A percentile compares a stretch with the other conserved stretches of the same genome.
phyloP scores from a whole-genome alignment of 108 stramenopile genomes.

The Conticribra weissflogii region DNA sequence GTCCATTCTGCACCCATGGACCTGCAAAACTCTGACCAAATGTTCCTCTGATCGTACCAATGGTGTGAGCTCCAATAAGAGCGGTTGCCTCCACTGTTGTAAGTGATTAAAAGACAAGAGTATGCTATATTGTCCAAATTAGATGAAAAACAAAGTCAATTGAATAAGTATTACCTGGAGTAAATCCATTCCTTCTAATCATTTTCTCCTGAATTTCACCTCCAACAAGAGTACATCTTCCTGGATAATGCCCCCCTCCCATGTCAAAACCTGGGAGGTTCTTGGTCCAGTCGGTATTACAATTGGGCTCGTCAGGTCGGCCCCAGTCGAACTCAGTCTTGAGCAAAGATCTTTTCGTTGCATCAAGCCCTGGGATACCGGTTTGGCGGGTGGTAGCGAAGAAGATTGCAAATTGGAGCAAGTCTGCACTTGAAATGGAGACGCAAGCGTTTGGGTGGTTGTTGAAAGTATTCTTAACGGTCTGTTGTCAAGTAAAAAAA shows the following conservation, averaged over 20 bases:
- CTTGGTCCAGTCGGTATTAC: background rate
- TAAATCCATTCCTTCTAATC: background rate
- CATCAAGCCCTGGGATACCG: background rate
- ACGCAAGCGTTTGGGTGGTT: background rate
- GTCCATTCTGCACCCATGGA: constrained; percentile 13
- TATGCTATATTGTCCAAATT: too few species aligned
- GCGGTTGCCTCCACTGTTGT: constrained; percentile 18
- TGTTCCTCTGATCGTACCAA: constrained; percentile 16
- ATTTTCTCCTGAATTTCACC: background rate
- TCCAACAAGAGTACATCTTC: background rate
- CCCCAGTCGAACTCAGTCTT: background rate
- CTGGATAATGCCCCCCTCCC: background rate
- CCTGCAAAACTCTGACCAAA: background rate
- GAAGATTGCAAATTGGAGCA: background rate
- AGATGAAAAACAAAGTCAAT: too few species aligned
- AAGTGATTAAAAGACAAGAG: background rate
- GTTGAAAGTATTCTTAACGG: background rate
- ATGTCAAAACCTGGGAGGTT: background rate
- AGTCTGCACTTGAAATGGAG: background rate
- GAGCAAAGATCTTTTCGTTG: background rate
- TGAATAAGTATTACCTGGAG: background rate
- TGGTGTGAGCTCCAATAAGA: constrained; percentile 19
- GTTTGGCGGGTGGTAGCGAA: constrained; percentile 4
- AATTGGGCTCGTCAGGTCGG: background rate
- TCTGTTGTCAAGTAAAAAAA: background rate